phyloP scores from a whole-genome alignment of 495 filamentous ascomycete species.

The Lasiosphaeriaceae sp. region DNA sequence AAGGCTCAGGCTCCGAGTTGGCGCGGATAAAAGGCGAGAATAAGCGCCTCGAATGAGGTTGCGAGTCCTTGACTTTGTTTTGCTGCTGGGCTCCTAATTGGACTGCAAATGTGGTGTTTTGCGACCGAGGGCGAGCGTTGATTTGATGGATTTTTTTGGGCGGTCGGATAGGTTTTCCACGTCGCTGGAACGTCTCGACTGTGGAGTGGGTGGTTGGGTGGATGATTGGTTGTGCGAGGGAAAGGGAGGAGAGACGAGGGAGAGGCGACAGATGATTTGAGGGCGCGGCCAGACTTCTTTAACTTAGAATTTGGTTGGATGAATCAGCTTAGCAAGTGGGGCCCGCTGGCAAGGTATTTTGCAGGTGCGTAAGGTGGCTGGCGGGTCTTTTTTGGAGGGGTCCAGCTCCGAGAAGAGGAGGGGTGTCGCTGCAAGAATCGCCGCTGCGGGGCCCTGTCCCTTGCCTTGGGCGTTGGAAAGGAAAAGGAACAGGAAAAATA shows the following conservation, averaged over 20 bases:
- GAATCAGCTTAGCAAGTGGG: slow-evolving; percentile 34
- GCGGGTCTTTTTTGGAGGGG: slow-evolving; percentile 21
- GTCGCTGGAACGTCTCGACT: slow-evolving; percentile 18
- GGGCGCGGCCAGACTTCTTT: slow-evolving; percentile 33
- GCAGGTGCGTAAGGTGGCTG: slow-evolving; percentile 19
- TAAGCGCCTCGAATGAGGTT: slow-evolving; percentile 19
- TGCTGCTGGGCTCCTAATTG: slow-evolving; percentile 26
- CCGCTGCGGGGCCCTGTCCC: slow-evolving; percentile 13
- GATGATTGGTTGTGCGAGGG: slow-evolving; percentile 42
- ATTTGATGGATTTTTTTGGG: slow-evolving; percentile 31
- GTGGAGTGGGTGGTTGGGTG: slow-evolving; percentile 33
- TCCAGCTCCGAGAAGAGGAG: slow-evolving; percentile 15
- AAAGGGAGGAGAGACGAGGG: slow-evolving; percentile 37
- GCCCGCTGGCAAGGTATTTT: slow-evolving; percentile 6
- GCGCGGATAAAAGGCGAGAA: slow-evolving; percentile 9
- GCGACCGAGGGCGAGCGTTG: slow-evolving; percentile 27
- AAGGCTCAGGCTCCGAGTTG: background rate
- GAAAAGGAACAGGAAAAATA: no score
- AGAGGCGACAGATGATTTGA: slow-evolving; percentile 40
- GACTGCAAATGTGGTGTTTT: slow-evolving; percentile 22
- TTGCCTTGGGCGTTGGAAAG: slow-evolving; percentile 6
- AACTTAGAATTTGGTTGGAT: slow-evolving; percentile 40
- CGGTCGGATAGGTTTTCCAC: slow-evolving; percentile 17
- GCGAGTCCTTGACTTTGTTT: slow-evolving; percentile 2
- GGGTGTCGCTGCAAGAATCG: slow-evolving; percentile 19